Base-by-base conservation (phyloP, 805 yeast species). In the Myxozyma neotropica region DNA sequence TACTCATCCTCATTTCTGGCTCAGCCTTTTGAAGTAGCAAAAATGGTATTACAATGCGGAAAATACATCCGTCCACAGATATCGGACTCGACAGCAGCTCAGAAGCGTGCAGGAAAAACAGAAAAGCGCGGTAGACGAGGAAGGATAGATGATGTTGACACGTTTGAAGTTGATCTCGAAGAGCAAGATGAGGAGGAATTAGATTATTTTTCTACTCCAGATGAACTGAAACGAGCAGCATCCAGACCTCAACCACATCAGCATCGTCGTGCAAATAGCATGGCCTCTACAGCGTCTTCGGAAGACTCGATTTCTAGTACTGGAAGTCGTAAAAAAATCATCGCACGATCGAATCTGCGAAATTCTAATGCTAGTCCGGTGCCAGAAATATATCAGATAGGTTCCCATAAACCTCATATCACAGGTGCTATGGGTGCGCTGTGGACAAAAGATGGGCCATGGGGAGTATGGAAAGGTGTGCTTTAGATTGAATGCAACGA, bases 11-110 rank as follows among this genome's bases (percentile, higher is more conserved):
- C 86, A 46, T 72, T 90, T 33, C 70, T 88, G 7, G 81, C 89
- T 19, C 97, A 94, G 73, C 98, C 99, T 1, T 86, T 92, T 72
- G 97, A 93, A 67, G 87, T 89, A 17, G 83, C 88, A 4, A 79
- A 93, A 56, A 78, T 89, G 65, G 77, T 92, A 27, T 74, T 91
- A 57, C 98, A 94, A 72, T 87, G 89, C 13, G 96, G 96, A 2
- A 82, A 80, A 33, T 72, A 73, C 29, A 43, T 29, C 15, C 23
- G 39, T 15, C 46, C 47, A 3, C 29, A 29, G 6, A 15, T 49
- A 8, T 26, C 42, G 21, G 40, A 12, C 17, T 19, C 60, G n/a
- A 13, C 33, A 29, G 46, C n/a, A 6, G 12, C 12, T 8, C 57
- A 49, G 8, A 53, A 52, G 33, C 53, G 53, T 40, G 59, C 53